Percentiles rank a stretch among this genome's conserved stretches.
Conservation (phyloP, 345 rosid species). For the Citrus inodora region DNA sequence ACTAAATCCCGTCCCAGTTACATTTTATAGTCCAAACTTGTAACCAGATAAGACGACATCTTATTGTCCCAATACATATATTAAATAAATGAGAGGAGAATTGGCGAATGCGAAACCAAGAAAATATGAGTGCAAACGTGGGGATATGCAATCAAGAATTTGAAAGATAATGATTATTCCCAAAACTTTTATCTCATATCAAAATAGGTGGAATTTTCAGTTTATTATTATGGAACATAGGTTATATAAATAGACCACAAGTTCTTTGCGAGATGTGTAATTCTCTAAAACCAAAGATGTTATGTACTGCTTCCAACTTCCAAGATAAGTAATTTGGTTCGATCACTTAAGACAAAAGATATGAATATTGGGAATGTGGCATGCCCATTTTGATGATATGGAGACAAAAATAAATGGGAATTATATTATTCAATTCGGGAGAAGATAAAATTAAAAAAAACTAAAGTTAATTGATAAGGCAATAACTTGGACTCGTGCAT, state of each 20-base stretch:
- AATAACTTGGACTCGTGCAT: neutral
- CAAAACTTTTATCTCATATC: too few relatives aligned
- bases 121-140: too few relatives aligned
- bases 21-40: too few relatives aligned
- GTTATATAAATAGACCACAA: too few relatives aligned
- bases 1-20: too few relatives aligned
- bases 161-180: too few relatives aligned
- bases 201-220: neutral
- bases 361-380: neutral
- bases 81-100: too few relatives aligned
- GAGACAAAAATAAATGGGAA: neutral
- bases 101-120: too few relatives aligned
- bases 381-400: neutral
- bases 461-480: neutral
- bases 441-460: neutral
- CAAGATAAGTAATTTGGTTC: neutral
- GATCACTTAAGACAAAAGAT: neutral
- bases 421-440: neutral
- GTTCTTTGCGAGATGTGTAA: neutral
- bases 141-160: too few relatives aligned
- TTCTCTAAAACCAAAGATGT: constrained; percentile 1
- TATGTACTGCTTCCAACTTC: neutral
- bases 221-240: too few relatives aligned
- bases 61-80: too few relatives aligned
- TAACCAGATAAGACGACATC: too few relatives aligned